Evolutionary conservation across 2,329 filamentous ascomycete species (phyloP), one percentile per base, ranked within the genome.

Genomic region (Aspergillus piperis): DNA sequence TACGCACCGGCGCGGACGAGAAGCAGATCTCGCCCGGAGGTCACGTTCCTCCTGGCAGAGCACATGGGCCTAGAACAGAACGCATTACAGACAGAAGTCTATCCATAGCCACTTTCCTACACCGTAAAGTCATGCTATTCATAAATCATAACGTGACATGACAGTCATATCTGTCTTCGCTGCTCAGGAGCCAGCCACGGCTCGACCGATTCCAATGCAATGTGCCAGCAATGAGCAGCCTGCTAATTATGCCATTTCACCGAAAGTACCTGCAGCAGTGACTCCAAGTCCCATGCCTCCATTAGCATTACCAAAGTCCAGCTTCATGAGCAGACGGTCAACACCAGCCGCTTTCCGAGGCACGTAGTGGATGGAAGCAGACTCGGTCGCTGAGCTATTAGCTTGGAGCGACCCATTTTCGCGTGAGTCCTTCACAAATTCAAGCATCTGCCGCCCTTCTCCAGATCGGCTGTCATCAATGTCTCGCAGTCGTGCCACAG

Each of bases 251-350:
- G 39, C 53, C n/a, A 47, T 47, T 5, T 27, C 25, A 17, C 8
- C 53, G 30, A 47, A 36, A 19, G 15, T 15, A 19, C 27, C 25
- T 36, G 25, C 17, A 8, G 17, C 21, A 17, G 17, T 41, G 30
- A 32, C 39, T 39, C 51, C 51, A 53, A 39, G 51, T 38, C 51
- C 51, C 27, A 55, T 55, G 23, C 53, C 42, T 10, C 53, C 53
- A 47, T 55, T 68, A 61, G 71, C 62, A 59, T 73, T 68, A 60
- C 75, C 71, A 62, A 84, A 86, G 66, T 96, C 92, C 68, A 97
- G 79, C 80, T 96, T 96, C 91, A 96, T 96, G 72, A 97, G 76
- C 71, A 97, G 77, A 60, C 90, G 83, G 78, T 96, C 92, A 49
- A 97, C 86, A 1, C 92, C 90, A 0, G 91, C 91, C 3, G 91